Evolutionary conservation across 2,329 filamentous ascomycete genomes (phyloP), one percentile per base, ranked within the genome.

Genomic region (Cryphonectria naterciae): DNA sequence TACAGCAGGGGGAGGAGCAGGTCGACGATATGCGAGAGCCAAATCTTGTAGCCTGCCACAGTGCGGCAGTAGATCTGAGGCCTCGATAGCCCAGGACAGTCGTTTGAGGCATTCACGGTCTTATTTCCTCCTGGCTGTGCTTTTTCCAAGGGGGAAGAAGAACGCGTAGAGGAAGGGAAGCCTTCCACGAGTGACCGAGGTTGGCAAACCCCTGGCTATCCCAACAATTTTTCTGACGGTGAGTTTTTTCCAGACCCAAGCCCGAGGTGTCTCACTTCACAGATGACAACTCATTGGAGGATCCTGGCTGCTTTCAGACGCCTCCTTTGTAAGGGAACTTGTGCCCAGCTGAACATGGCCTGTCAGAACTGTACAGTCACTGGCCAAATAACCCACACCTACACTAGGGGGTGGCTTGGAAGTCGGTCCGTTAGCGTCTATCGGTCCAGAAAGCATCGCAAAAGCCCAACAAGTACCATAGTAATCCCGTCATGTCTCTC

Each of bases 351-450:
- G 58, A 39, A 61, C n/a, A 28, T 39, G 58, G 58, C 39, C 46
- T 49, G 43, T 49, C 17, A 49, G 58, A 32, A 7, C 58, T 7
- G 32, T 35, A 28, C 56, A 60, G 32, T 37, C 32, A n/a, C 58
- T 22, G 35, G 28, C 35, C 7, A 61, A 7, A 28, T 37, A 17
- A 10, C 56, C 22, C 52, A 25, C 25, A 32, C 52, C 52, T 32
- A 32, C 25, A 32, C 35, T 39, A 61, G 58, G 58, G 58, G 58
- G 58, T 61, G 58, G 58, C 58, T 61, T 61, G 58, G 1, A 7
- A 61, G 32, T 61, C 35, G 58, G 58, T 39, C 58, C 58, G 35
- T 61, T 61, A 61, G 58, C 58, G 58, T 35, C 10, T 28, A 15
- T 22, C 22, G 37, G 13, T 10, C 37, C 37, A 39, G 37, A 49